Evolutionary conservation across 1,139 yeast species (phyloP).

Genomic region (Taphrina wiesneri): DNA sequence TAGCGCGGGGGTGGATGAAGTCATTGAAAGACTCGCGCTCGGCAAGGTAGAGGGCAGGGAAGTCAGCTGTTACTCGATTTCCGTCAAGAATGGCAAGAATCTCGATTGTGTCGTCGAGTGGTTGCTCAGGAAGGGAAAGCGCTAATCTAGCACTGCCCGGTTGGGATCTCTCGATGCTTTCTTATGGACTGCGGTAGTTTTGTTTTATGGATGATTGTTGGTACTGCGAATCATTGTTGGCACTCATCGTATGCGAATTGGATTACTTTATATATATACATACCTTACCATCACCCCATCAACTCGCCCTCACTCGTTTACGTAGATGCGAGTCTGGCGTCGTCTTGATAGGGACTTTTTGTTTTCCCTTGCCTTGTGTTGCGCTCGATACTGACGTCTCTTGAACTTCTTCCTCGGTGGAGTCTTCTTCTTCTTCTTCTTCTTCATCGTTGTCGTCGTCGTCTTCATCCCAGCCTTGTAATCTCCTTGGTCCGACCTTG

Average conservation of each 20-base stretch:
- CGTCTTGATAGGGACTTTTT: not conserved
- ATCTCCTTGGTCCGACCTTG: not conserved
- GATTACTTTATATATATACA: not conserved
- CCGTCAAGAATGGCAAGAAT: constrained; percentile 48
- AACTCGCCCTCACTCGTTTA: not conserved
- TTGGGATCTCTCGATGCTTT: too few species aligned
- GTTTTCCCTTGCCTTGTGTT: not conserved
- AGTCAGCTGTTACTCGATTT: constrained; percentile 49
- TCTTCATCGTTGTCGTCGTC: constrained; percentile 7
- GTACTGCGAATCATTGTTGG: not conserved
- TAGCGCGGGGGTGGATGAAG: constrained; percentile 46
- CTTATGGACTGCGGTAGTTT: not conserved
- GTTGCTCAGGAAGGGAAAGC: constrained; percentile 40
- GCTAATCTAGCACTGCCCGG: not conserved
- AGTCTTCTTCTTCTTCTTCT: not conserved
- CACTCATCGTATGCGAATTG: not conserved
- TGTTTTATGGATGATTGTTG: not conserved
- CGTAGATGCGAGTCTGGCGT: not conserved
- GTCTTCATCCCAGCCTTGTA: constrained; percentile 18
- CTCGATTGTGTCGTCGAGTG: constrained; percentile 48
- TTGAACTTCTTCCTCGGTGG: not conserved
- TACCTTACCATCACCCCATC: not conserved
- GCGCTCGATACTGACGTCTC: too few species aligned
- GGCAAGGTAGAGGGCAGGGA: constrained; percentile 45
- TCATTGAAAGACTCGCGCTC: constrained; percentile 45